Evolutionary conservation across 2,329 filamentous ascomycete species (phyloP).

Genomic region (Fusarium sp.): DNA sequence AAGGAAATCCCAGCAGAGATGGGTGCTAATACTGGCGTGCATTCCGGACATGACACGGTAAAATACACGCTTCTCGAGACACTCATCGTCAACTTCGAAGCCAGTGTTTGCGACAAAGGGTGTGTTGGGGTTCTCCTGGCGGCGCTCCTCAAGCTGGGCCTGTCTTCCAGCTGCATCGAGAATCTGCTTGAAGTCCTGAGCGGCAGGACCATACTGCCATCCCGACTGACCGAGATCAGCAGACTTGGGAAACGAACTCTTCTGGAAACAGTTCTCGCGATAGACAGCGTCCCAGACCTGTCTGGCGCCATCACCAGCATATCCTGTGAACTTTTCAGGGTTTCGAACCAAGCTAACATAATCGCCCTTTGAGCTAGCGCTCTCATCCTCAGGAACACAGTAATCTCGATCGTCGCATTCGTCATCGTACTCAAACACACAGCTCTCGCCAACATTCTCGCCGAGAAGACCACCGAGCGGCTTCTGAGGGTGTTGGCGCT

Average conservation of each 20-base stretch:
- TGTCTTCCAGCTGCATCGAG: slow-evolving; percentile 69
- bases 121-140: slow-evolving; percentile 59
- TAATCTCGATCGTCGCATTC: slow-evolving; percentile 98
- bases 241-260: slow-evolving; percentile 70
- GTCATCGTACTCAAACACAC: slow-evolving; percentile 96
- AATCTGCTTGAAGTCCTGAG: slow-evolving; percentile 70
- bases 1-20: slow-evolving; percentile 94
- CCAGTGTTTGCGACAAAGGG: slow-evolving; percentile 71
- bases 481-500: slow-evolving; percentile 74
- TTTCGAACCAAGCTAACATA: slow-evolving; percentile 96
- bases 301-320: slow-evolving; percentile 82
- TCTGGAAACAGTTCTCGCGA: slow-evolving; percentile 93
- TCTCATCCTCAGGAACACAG: slow-evolving; percentile 95
- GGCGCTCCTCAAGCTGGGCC: slow-evolving; percentile 67
- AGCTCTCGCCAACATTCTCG: slow-evolving; percentile 90
- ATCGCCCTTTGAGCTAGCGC: slow-evolving; percentile 85
- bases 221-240: slow-evolving; percentile 62
- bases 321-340: slow-evolving; percentile 95
- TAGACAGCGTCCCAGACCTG: slow-evolving; percentile 98
- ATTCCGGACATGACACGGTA: slow-evolving; percentile 95
- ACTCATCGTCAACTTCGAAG: slow-evolving; percentile 87
- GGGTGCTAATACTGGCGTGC: slow-evolving; percentile 97
- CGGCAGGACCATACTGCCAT: slow-evolving; percentile 63
- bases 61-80: slow-evolving; percentile 98
- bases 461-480: slow-evolving; percentile 87